Conservation (phyloP, 345 rosid genomes). For the Ceriops tagal region DNA sequence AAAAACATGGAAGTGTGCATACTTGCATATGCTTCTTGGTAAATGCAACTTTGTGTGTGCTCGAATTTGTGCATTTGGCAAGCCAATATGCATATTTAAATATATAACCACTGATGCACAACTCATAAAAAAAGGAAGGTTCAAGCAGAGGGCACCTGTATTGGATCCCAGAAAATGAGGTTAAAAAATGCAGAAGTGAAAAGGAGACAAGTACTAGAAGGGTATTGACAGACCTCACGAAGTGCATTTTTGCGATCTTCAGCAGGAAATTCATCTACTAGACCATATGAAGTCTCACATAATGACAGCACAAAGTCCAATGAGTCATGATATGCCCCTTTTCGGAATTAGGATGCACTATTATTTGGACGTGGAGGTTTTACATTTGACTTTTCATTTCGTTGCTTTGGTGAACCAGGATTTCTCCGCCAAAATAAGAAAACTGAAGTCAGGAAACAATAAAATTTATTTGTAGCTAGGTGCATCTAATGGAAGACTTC, state of each 20-base stretch:
- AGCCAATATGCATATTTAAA: no score
- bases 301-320: constrained; percentile 87
- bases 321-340: constrained; percentile 90
- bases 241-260: constrained; percentile 96
- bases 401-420: constrained; percentile 86
- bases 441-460: not conserved
- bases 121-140: no score
- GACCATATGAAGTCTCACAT: constrained; percentile 91
- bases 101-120: no score
- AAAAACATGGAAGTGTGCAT: not conserved
- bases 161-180: no score
- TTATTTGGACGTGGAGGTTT: constrained; percentile 81
- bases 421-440: constrained; percentile 51
- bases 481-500: not conserved
- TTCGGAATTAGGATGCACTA: constrained; percentile 70
- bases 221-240: constrained; percentile 57
- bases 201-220: constrained; percentile 7
- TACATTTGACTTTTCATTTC: constrained; percentile 54
- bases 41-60: no score
- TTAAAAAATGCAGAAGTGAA: constrained; percentile 1
- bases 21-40: not conserved
- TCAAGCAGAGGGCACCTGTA: no score
- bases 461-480: not conserved
- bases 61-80: no score
- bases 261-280: constrained; percentile 93